phyloP scores from a whole-genome alignment of 2,329 filamentous ascomycete genomes.

The Diplodia scrobiculata region DNA sequence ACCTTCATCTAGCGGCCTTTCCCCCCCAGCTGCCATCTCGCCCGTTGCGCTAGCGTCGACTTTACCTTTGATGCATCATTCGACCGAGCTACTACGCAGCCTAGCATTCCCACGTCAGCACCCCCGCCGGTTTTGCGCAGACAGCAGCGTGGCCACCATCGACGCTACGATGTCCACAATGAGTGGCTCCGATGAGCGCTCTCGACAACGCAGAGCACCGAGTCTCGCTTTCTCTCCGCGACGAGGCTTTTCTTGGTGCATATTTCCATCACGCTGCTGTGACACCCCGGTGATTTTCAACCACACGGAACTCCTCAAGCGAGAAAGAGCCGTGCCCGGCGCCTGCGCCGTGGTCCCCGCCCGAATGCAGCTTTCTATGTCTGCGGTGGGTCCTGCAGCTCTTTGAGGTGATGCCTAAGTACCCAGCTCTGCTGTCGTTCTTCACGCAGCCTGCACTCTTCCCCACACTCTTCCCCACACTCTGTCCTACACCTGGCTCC shows the following conservation, averaged over 20 bases:
- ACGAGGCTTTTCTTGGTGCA: background rate
- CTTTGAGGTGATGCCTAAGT: background rate
- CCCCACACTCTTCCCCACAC: background rate
- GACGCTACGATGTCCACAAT: background rate
- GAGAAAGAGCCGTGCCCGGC: background rate
- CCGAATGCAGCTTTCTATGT: background rate
- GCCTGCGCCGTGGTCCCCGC: slow-evolving; percentile 11
- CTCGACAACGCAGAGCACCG: background rate
- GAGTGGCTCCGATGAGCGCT: background rate
- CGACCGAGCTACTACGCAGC: background rate
- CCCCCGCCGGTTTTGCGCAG: background rate
- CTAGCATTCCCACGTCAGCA: background rate
- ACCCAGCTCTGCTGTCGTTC: background rate
- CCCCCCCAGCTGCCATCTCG: background rate
- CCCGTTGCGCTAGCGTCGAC: slow-evolving; percentile 1
- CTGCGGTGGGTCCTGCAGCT: background rate
- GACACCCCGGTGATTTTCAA: slow-evolving; percentile 14
- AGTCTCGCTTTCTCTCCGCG: background rate
- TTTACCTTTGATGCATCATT: background rate
- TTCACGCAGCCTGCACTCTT: background rate
- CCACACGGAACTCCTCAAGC: background rate
- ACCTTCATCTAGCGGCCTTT: background rate
- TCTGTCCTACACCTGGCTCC: background rate
- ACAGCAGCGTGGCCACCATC: background rate
- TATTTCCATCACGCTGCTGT: slow-evolving; percentile 4